Evolutionary conservation across 148 eudicot genomes (phyloP), one percentile per base, ranked within the genome.

Genomic region (Rhododendron ovatum): DNA sequence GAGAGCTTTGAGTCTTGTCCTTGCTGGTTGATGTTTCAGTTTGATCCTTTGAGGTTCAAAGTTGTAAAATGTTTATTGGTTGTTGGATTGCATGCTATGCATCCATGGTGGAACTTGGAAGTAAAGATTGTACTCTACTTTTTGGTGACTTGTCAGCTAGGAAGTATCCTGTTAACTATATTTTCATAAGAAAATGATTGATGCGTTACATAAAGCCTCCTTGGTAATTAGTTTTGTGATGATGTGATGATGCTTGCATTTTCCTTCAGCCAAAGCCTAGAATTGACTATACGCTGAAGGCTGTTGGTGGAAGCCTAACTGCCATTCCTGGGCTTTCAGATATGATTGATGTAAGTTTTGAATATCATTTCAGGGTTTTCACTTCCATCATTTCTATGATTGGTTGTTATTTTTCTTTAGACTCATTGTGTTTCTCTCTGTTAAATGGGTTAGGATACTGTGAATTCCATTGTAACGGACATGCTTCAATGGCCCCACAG

Each of bases 401-500:
- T 67, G 81, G 73, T 82, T 59, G 43, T 24, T 88, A 14, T 87
- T 74, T 39, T 85, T 83, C 78, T 55, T 47, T 57, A 45, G 81
- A 81, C 50, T 84, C 45, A 83, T 73, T 53, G 33, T 81, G 65
- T 73, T 84, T 13, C 33, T 79, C 73, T 87, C 71, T 63, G 51
- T 81, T 69, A 87, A 85, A 61, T 86, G 83, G 53, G 18, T 80
- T 79, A 96, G 99, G 99, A 96, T 88, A 97, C 96, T 22, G 99
- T 97, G 51, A 85, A 94, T 22, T 78, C 99, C 18, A 97, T 97
- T 69, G 95, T 97, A 83, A 91, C 88, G 15, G 99, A 97, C 89
- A 95, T 92, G 88, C 96, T 97, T 41, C 92, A 93, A 87, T 97
- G 99, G 99, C 99, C 99, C 82, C 99, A 97, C 90, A 93, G 99